These are phyloP conservation scores for Pseudocercospora pini-densiflorae DNA, from an alignment of 2,329 filamentous ascomycete genomes.

Conservation along the genomic window DNA sequence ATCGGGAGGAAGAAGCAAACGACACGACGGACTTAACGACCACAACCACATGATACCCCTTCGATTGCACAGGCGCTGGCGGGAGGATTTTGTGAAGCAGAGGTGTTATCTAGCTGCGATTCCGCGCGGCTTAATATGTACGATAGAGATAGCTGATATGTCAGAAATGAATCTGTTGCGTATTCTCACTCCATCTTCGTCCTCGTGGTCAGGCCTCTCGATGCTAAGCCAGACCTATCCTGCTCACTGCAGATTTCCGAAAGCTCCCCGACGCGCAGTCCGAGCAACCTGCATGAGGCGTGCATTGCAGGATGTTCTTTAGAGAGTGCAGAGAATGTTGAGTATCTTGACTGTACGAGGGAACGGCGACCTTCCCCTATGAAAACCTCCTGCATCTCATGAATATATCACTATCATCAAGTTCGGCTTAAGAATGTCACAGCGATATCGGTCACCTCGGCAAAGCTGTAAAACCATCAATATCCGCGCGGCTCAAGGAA, in stretches of 20 bases:
- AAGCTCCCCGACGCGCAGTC: background rate
- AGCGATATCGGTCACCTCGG: conserved; percentile 5
- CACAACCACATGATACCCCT: conserved; percentile 2
- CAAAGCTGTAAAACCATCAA: background rate
- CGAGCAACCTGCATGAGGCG: background rate
- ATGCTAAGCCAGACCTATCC: background rate
- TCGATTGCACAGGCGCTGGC: conserved; percentile 7
- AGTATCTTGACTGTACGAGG: background rate
- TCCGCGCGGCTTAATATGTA: conserved; percentile 11
- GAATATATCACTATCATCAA: background rate
- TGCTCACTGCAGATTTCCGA: background rate
- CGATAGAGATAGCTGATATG: background rate
- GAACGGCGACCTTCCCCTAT: background rate
- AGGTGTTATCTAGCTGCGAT: background rate
- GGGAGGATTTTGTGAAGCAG: conserved; percentile 4
- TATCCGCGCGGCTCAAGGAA: conserved; percentile 3
- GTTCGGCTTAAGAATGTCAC: background rate
- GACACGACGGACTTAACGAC: conserved; percentile 8
- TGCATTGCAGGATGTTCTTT: background rate
- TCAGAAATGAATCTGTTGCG: background rate
- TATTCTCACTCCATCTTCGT: background rate
- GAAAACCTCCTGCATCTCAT: background rate
- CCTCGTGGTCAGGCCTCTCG: background rate
- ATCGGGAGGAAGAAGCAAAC: background rate
- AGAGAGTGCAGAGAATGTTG: background rate